Base-by-base conservation (phyloP, 2,329 filamentous ascomycete genomes). In the Hawksworthiomyces lignivorus region DNA sequence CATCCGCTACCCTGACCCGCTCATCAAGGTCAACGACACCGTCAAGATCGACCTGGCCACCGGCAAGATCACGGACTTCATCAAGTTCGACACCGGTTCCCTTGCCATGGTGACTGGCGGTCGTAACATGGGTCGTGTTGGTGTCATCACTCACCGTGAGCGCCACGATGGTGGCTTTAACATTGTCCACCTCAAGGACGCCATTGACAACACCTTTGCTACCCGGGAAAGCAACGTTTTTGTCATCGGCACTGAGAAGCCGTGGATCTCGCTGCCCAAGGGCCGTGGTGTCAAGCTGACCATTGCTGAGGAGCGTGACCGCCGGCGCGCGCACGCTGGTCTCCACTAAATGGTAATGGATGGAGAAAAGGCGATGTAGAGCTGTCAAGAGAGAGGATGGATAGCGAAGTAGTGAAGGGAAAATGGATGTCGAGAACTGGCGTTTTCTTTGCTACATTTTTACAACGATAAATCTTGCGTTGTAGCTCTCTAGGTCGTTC, bases 71-170 rank as follows among this genome's bases (percentile, higher is more conserved):
- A 72, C 77, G 60, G 92, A 98, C 74, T 97, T 85, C 75, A 88
- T 97, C 80, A 86, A 84, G 74, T 98, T 98, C 75, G 92, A 98
- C 71, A 96, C 89, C 64, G 92, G 90, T 72, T 84, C 87, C 67
- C 88, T 98, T 61, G 88, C 85, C 70, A 98, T 98, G 90, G 85
- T 84, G 64, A 98, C 92, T 59, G 92, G 92, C 83, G 92, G 92
- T 82, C 92, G 90, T 68, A 98, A 98, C 87, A 98, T 97, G 90
- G 92, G 92, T 69, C 92, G 92, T 90, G 90, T 98, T 65, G 92
- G 92, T 85, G 90, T 97, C 70, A 94, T 98, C 77, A 97, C 92
- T 62, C 89, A 98, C 82, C 90, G 92, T 79, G 92, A 98, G 82
- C 87, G 92, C 63, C 92, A 98, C 81, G 92, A 98, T 61, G 92